Evolutionary conservation across 2,329 filamentous ascomycete species (phyloP), one percentile per base, ranked within the genome.

Genomic region (Fulvia fulva): DNA sequence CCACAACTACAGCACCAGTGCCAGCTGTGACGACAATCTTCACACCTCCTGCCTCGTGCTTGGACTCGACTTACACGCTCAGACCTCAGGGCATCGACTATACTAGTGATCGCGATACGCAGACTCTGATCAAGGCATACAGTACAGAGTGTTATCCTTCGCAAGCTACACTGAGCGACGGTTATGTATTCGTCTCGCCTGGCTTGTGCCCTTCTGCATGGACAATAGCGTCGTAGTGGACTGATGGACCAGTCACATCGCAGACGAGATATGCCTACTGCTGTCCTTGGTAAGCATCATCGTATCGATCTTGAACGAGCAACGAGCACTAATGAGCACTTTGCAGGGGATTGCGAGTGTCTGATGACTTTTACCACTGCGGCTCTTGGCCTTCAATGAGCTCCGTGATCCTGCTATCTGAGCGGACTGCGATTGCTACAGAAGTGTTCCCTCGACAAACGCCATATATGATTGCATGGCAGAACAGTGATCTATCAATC

Each of bases 111-210:
- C 50, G 26, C 11, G 12, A 30, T 9, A 23, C n/a, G 25, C 26
- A 32, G 14, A 32, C 19, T 16, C 30, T 52, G 9, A 32, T 21
- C 26, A 52, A 41, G 25, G 56, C 55, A 34, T 58, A 56, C 44
- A 56, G 49, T 43, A 47, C 56, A n/a, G 56, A 56, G 23, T 61
- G 59, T 37, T 61, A 53, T 32, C 59, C 59, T 14, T 45, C 56
- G 5, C 37, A 58, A 28, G 59, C 56, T 2, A 58, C 53, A 5
- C 53, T 61, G 19, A 53, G 47, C 28, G 59, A 61, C 46, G 59
- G 59, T 19, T 61, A 51, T 30, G 56, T 61, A 8, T 56, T 53
- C 19, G 41, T 61, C 26, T 58, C 56, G 6, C 56, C 59, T 5
- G 59, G 53, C 21, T 23, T 52, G 6, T 52, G 50, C 19, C 50